A percentile compares a stretch with the other conserved stretches of the same genome.
Evolutionary conservation across 352 stramenopile species (phyloP).

Genomic region (Phytophthora melonis): DNA sequence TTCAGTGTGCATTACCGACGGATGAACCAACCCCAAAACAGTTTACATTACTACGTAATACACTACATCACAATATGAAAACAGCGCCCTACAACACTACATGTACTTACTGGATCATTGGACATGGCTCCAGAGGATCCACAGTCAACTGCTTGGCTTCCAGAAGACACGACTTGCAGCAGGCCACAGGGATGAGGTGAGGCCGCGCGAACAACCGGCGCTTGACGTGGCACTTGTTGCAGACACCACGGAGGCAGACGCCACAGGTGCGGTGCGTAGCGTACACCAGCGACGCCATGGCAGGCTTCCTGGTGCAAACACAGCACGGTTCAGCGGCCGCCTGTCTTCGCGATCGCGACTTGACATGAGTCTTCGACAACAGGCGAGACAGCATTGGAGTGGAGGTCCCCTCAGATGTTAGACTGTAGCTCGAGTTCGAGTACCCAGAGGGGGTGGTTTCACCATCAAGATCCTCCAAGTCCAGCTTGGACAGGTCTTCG

Average conservation of each 20-base stretch:
- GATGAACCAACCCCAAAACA: not conserved
- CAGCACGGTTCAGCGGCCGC: constrained; percentile 35
- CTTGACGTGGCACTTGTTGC: constrained; percentile 64
- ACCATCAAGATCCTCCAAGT: constrained; percentile 23
- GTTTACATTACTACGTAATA: not conserved
- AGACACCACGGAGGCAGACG: constrained; percentile 49
- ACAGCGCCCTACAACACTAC: not conserved
- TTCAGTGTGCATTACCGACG: too few species aligned
- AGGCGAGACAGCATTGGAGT: constrained; percentile 22
- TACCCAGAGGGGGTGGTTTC: constrained; percentile 11
- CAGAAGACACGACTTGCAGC: constrained; percentile 64
- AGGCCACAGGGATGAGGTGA: constrained; percentile 47
- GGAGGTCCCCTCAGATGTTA: constrained; percentile 18
- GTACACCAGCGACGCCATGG: constrained; percentile 31
- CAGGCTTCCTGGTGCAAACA: constrained; percentile 38
- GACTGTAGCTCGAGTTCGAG: constrained; percentile 29
- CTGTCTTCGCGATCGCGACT: constrained; percentile 27
- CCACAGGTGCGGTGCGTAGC: constrained; percentile 44
- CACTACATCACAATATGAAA: not conserved
- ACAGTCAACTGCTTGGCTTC: constrained; percentile 47
- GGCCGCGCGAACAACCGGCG: constrained; percentile 47
- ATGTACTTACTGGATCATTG: constrained; percentile 23
- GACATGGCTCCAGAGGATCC: constrained; percentile 56
- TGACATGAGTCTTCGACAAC: constrained; percentile 27
- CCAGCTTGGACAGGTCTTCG: constrained; percentile 22